These are phyloP conservation scores for Colletotrichum sp. DNA, from an alignment of 2,329 filamentous ascomycete genomes.

Conservation along the genomic window DNA sequence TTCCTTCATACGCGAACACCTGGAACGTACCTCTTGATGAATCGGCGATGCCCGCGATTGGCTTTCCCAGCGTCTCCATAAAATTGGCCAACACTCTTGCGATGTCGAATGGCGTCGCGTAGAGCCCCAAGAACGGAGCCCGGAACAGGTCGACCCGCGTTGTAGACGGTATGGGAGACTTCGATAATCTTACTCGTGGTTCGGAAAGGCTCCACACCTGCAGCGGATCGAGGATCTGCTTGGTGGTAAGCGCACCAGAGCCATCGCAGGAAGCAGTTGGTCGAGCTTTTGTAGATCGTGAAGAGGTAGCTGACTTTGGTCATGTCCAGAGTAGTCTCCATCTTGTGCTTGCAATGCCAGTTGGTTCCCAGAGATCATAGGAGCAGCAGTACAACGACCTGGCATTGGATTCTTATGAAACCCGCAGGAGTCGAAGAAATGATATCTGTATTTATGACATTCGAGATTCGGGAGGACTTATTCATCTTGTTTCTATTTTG, in stretches of 20 bases:
- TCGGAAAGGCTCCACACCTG: not conserved
- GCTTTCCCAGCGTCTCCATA: not conserved
- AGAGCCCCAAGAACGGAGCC: not conserved
- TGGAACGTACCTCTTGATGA: not conserved
- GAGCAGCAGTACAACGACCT: not conserved
- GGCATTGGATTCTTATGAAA: not conserved
- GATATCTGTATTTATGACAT: not conserved
- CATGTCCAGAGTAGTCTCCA: not conserved
- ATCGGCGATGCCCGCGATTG: not conserved
- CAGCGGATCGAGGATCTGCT: not conserved
- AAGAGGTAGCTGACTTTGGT: not conserved
- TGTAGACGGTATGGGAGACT: accelerated
- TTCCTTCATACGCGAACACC: accelerated
- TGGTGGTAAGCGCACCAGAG: not conserved
- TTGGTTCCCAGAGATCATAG: not conserved
- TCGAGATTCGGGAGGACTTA: not conserved
- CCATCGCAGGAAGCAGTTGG: not conserved
- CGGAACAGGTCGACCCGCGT: accelerated
- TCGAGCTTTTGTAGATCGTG: not conserved
- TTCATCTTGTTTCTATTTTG: not conserved
- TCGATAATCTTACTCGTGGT: accelerated
- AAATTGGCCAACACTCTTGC: not conserved
- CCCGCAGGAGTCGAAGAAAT: not conserved
- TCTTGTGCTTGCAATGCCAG: not conserved
- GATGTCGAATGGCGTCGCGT: not conserved